A percentile compares a stretch with the other conserved stretches of the same genome.
These are phyloP conservation scores for Albizia julibrissin DNA, from an alignment of 306 rosid genomes.

Conservation along the genomic window DNA sequence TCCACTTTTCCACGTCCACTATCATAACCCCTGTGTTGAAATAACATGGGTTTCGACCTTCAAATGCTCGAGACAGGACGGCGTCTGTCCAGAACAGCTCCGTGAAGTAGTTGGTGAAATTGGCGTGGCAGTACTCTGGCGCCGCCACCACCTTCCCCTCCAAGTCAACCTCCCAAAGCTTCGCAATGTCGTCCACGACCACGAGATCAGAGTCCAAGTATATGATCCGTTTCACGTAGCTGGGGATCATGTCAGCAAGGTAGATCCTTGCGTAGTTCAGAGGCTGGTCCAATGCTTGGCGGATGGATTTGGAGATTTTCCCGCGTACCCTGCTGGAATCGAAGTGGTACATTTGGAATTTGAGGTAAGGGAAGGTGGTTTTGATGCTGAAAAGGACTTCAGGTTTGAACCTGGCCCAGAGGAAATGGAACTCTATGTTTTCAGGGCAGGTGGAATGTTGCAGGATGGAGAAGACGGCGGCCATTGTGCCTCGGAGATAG, in stretches of 20 bases:
- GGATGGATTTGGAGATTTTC: conserved; percentile 74
- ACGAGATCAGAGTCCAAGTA: conserved; percentile 83
- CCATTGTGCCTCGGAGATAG: conserved; percentile 82
- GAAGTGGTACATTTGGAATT: conserved; percentile 66
- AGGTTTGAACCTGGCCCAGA: conserved; percentile 66
- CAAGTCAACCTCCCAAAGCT: conserved; percentile 78
- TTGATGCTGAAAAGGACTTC: conserved; percentile 65
- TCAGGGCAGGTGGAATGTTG: conserved; percentile 82
- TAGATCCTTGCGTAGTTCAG: conserved; percentile 81
- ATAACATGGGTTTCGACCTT: conserved; percentile 67
- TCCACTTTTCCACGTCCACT: conserved; percentile 72
- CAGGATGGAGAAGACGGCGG: conserved; percentile 75
- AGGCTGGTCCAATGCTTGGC: conserved; percentile 86
- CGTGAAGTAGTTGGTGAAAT: conserved; percentile 70
- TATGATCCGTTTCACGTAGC: conserved; percentile 62
- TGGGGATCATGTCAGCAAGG: conserved; percentile 64
- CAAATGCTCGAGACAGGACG: conserved; percentile 40
- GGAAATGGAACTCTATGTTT: conserved; percentile 70
- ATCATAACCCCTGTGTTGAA: conserved; percentile 94
- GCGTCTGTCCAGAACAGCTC: conserved; percentile 62
- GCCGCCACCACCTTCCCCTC: conserved; percentile 78
- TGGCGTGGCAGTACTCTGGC: conserved; percentile 81
- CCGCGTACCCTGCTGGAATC: conserved; percentile 64
- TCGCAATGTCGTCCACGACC: conserved; percentile 72
- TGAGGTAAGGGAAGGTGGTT: conserved; percentile 79